Evolutionary conservation across 345 rosid genomes (phyloP), one percentile per base, ranked within the genome.

Genomic region (Melaleuca alternifolia): DNA sequence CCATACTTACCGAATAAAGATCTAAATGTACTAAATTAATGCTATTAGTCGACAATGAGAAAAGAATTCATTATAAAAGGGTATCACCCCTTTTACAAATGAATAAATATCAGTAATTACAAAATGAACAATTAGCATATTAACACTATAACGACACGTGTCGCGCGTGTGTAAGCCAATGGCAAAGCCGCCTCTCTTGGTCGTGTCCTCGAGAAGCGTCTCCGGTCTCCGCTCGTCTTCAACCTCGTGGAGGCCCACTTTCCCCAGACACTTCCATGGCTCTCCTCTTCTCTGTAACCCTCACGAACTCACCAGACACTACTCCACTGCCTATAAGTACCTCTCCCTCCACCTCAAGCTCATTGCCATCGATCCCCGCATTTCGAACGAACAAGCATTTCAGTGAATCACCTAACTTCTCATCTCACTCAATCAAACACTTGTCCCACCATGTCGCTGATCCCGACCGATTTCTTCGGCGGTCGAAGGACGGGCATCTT

Each of bases 401-500:
- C 2, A 57, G 15, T 24, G 62, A 57, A 5, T 57, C 30, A 5
- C 14, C 5, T 14, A 3, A 12, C 75, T 61, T 7, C 41, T 61
- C 41, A 61, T 28, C 37, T 28, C 37, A 13, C 37, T 61, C 28
- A 6, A 28, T 61, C 18, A 61, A 61, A 61, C 75, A 28, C 37
- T 28, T 28, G 20, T 52, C 44, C 44, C 20, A 51, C 54, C 20
- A 71, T 87, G 83, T 44, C 84, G 62, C 62, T 89, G 86, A 85
- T 87, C 41, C 84, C 51, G 16, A 86, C 86, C 44, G 41, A 28
- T 62, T 15, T 82, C 50, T 86, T 86, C 50, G 88, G 88, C 10
- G 87, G 87, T 7, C 46, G 77, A 14, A 84, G 88, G 84, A 84
- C 88, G 71, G 84, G 84, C 82, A 84, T 87, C 62, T 59, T 85